A percentile compares a stretch with the other conserved stretches of the same genome.
Conservation (phyloP, 2,329 filamentous ascomycete genomes). For the Botryosphaeria dothidea region DNA sequence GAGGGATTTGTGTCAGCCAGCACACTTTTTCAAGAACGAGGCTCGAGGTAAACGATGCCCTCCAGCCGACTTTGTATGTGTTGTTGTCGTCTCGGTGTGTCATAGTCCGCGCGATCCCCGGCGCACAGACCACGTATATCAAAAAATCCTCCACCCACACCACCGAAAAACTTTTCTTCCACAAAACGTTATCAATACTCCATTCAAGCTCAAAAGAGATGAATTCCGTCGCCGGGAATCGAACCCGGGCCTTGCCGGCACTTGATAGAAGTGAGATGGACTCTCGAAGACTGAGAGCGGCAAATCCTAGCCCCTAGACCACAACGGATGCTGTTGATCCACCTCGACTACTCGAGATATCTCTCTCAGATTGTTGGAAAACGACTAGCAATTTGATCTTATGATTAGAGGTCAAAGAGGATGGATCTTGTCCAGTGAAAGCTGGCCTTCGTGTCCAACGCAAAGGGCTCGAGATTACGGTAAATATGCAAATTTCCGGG, state of each 20-base stretch:
- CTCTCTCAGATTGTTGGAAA: neutral
- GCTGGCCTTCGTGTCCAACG: too few species aligned
- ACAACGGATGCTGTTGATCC: slow-evolving; percentile 21
- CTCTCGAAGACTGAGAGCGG: slow-evolving; percentile 30
- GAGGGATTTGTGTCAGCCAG: too few species aligned
- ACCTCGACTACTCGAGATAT: neutral
- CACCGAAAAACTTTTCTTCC: neutral
- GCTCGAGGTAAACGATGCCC: neutral
- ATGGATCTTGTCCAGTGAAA: neutral
- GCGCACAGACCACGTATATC: neutral
- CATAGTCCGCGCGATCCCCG: neutral
- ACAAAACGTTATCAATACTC: neutral
- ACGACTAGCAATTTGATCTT: neutral
- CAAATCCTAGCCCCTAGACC: slow-evolving; percentile 37
- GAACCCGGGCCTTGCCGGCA: slow-evolving; percentile 38
- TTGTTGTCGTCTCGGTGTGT: neutral
- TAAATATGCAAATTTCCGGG: too few species aligned
- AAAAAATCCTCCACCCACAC: neutral
- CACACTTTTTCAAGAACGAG: neutral
- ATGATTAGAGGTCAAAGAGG: neutral
- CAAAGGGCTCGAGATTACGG: too few species aligned
- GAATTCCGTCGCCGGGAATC: slow-evolving; percentile 37
- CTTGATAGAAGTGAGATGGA: slow-evolving; percentile 13
- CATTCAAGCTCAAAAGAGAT: neutral
- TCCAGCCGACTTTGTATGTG: neutral